A percentile compares a stretch with the other conserved stretches of the same genome.
These are phyloP conservation scores for Stemphylium lycopersici DNA, from an alignment of 2,329 filamentous ascomycete genomes.

Conservation along the genomic window DNA sequence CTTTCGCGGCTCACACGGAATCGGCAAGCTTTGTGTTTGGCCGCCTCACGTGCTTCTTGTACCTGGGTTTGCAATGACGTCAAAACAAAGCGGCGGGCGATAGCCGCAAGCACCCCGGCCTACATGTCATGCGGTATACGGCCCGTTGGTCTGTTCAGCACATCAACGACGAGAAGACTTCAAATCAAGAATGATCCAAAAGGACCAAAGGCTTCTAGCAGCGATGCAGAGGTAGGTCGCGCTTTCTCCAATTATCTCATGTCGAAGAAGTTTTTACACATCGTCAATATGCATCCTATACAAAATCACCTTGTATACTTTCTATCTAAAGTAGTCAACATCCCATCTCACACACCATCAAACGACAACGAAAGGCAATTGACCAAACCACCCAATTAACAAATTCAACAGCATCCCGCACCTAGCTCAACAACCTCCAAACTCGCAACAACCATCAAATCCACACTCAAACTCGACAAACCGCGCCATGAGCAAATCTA, in stretches of 20 bases:
- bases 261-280: too few species aligned
- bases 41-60: slow-evolving; percentile 42
- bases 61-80: slow-evolving; percentile 24
- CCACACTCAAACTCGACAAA: slow-evolving; percentile 38
- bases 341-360: not conserved
- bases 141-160: slow-evolving; percentile 24
- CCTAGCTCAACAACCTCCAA: slow-evolving; percentile 23
- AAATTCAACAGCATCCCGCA: not conserved
- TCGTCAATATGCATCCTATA: not conserved
- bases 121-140: slow-evolving; percentile 6
- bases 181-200: slow-evolving; percentile 18
- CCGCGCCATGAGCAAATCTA: slow-evolving; percentile 82
- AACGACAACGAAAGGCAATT: not conserved
- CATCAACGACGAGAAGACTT: slow-evolving; percentile 17
- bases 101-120: not conserved
- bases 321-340: not conserved
- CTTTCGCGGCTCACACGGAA: slow-evolving; percentile 18
- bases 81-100: slow-evolving; percentile 1
- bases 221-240: slow-evolving; percentile 23
- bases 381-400: not conserved
- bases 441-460: slow-evolving; percentile 36
- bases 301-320: not conserved
- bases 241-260: not conserved
- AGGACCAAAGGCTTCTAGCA: not conserved
- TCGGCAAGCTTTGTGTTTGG: slow-evolving; percentile 24